phyloP scores from a whole-genome alignment of 805 yeast genomes.

The Blastobotrys attinorum region DNA sequence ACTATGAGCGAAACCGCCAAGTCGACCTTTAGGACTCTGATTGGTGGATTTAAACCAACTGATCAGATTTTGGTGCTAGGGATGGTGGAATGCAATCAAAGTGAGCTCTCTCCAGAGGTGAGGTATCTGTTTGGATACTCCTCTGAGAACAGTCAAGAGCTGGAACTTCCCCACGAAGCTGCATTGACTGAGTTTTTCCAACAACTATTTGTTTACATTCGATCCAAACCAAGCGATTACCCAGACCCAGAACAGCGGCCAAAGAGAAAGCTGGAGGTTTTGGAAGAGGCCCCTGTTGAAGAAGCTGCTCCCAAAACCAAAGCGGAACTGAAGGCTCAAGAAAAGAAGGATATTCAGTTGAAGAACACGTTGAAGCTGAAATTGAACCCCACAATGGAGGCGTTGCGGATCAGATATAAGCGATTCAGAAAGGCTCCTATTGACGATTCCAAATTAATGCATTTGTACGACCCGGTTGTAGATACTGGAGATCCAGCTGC shows the following conservation, averaged over 20 bases:
- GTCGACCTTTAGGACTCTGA: constrained; percentile 61
- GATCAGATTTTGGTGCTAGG: constrained; percentile 74
- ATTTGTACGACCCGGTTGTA: constrained; percentile 45
- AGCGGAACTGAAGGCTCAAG: constrained; percentile 39
- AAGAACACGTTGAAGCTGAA: constrained; percentile 81
- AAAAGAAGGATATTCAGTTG: constrained; percentile 66
- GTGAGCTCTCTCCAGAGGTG: constrained; percentile 39
- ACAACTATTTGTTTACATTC: constrained; percentile 44
- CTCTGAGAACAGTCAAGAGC: constrained; percentile 39
- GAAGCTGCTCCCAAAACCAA: constrained; percentile 31
- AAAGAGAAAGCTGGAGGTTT: constrained; percentile 31
- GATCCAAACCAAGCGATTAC: constrained; percentile 63
- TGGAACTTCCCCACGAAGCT: constrained; percentile 35
- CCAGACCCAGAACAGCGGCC: constrained; percentile 49
- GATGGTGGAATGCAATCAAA: constrained; percentile 45
- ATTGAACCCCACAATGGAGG: constrained; percentile 80
- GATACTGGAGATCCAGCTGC: constrained; percentile 27
- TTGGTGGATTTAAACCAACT: constrained; percentile 58
- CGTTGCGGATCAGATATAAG: constrained; percentile 78
- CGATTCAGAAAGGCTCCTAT: constrained; percentile 85
- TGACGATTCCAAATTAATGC: constrained; percentile 66
- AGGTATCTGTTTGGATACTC: constrained; percentile 51
- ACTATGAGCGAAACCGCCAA: constrained; percentile 63
- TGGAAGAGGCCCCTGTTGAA: constrained; percentile 34
- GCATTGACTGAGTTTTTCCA: constrained; percentile 54